phyloP scores from a whole-genome alignment of 345 rosid species.

The Arabidopsis suecica region DNA sequence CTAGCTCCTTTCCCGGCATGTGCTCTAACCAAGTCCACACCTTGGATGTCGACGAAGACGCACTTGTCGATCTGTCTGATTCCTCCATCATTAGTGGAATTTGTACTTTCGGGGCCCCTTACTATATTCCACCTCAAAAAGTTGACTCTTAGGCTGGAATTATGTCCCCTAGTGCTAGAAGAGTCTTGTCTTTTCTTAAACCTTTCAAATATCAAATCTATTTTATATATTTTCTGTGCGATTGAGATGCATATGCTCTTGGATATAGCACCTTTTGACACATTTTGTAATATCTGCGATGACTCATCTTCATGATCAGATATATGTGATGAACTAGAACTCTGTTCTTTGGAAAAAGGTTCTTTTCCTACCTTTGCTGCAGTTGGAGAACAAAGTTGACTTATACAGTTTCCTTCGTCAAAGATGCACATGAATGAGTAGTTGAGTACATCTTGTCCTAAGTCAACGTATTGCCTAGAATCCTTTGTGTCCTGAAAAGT shows the following conservation, averaged over 20 bases:
- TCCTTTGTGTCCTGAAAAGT: constrained; percentile 4
- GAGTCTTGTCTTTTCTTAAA: background rate
- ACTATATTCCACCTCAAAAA: background rate
- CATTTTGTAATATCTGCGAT: constrained; percentile 66
- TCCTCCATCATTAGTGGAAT: background rate
- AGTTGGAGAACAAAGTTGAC: constrained; percentile 84
- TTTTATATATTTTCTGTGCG: background rate
- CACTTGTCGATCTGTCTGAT: background rate
- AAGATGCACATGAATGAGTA: constrained; percentile 77
- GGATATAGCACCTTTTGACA: background rate
- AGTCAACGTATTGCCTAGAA: background rate
- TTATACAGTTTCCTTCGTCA: constrained; percentile 93
- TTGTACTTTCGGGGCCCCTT: background rate
- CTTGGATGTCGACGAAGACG: background rate
- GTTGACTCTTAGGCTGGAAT: background rate
- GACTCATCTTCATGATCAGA: constrained; percentile 84
- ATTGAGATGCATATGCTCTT: constrained; percentile 1
- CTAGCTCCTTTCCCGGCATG: background rate
- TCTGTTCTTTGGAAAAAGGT: constrained; percentile 91
- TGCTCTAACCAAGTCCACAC: background rate
- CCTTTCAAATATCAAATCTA: background rate
- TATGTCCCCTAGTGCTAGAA: background rate
- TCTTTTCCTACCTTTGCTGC: constrained; percentile 61
- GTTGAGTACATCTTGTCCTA: constrained; percentile 42
- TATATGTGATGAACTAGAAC: constrained; percentile 88